Base-by-base conservation (phyloP, 805 yeast species). In the Candida coquimbonensis region DNA sequence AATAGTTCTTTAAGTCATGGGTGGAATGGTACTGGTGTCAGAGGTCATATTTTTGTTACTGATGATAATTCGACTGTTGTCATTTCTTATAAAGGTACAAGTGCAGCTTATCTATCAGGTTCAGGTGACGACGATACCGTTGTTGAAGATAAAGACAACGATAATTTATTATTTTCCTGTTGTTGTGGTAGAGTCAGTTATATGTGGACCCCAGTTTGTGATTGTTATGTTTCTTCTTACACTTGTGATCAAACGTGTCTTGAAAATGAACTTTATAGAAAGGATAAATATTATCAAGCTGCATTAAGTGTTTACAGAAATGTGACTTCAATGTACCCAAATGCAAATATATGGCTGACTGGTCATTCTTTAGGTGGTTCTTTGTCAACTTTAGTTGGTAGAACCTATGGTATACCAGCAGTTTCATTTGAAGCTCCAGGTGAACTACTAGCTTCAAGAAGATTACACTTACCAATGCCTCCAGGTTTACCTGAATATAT, bases 281-380 rank as follows among this genome's bases (percentile, higher is more conserved):
- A 80, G 50, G 96, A 89, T 62, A 67, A 88, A 44, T 93, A 91
- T 62, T 91, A 88, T 64, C 77, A 80, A 50, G 90, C 96, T 0
- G 82, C 78, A 0, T 62, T 89, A 46, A 86, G 86, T 49, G 74
- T 93, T 9, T 93, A 85, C 62, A 70, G 81, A 45, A 81, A 86
- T 50, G 95, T 89, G 11, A 70, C 80, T 0, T 49, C 55, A 4
- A 49, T 80, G 44, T 89, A 89, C 59, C 91, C 96, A 1, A 61
- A 72, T 21, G 73, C 87, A 1, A 74, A 78, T 19, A 77, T 93
- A 24, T 93, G 98, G 97, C 72, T 86, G 9, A 85, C 96, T 0
- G 99, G 99, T 2, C 99, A 93, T 61, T 90, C 98, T 0, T 68
- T 93, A 31, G 99, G 98, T 2, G 99, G 97, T 0, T 78, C 96